Evolutionary conservation across 2,329 filamentous ascomycete species (phyloP).

Genomic region (Gremmenia infestans): DNA sequence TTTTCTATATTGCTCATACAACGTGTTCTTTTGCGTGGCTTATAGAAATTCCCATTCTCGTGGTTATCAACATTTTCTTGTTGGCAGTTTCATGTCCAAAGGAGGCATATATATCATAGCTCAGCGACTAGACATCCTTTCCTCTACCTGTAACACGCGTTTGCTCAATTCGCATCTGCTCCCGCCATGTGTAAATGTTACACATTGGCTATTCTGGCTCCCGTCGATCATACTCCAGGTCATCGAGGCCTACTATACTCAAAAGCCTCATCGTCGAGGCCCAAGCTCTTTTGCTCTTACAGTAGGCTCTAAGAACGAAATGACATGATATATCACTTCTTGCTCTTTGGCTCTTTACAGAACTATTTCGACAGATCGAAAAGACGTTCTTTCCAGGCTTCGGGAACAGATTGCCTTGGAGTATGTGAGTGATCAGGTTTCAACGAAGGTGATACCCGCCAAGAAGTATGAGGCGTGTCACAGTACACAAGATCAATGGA

Average conservation of each 20-base stretch:
- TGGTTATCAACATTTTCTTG: too few relatives aligned
- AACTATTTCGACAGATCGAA: background rate
- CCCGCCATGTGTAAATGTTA: too few relatives aligned
- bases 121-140: too few relatives aligned
- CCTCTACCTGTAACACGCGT: too few relatives aligned
- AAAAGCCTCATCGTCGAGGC: background rate
- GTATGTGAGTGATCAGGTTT: background rate
- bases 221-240: background rate
- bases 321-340: background rate
- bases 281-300: background rate
- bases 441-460: background rate
- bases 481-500: background rate
- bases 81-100: too few relatives aligned
- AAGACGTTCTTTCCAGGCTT: background rate
- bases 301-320: background rate
- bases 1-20: too few relatives aligned
- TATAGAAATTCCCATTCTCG: too few relatives aligned
- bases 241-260: background rate
- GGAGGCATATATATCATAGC: too few relatives aligned
- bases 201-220: background rate
- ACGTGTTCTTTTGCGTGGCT: too few relatives aligned
- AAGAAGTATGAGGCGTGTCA: background rate
- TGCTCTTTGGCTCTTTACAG: background rate
- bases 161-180: too few relatives aligned
- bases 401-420: background rate